phyloP scores from a whole-genome alignment of 2,329 filamentous ascomycete species.

The Penicillium sp. region DNA sequence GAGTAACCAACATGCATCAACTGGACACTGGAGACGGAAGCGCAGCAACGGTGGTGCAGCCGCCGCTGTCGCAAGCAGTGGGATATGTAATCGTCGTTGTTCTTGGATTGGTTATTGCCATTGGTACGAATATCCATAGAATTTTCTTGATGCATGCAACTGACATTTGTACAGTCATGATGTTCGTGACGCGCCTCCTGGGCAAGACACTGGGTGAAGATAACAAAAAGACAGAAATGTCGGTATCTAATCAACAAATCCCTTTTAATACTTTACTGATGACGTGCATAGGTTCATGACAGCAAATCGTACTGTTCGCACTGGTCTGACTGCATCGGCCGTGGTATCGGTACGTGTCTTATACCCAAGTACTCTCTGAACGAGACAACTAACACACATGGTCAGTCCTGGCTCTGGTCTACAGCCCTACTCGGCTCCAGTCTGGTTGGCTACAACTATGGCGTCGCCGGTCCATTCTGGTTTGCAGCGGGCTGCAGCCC shows the following conservation, averaged over 20 bases:
- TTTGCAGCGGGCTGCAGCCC: conserved; percentile 54
- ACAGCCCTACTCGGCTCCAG: conserved; percentile 51
- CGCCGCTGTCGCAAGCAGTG: conserved; percentile 36
- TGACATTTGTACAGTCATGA: conserved; percentile 36
- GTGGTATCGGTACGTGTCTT: no score
- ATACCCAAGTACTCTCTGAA: no score
- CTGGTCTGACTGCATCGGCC: conserved; percentile 44
- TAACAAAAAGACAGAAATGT: conserved; percentile 53
- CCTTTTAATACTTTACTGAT: no score
- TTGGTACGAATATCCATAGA: conserved; percentile 23
- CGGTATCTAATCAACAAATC: not conserved
- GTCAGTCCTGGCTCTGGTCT: conserved; percentile 51
- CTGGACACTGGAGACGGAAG: conserved; percentile 17
- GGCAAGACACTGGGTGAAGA: conserved; percentile 50
- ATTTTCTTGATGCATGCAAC: not conserved
- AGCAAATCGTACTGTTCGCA: conserved; percentile 49
- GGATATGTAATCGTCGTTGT: conserved; percentile 44
- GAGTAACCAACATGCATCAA: not conserved
- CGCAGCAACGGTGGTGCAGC: conserved; percentile 21
- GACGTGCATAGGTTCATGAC: no score
- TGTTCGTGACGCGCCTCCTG: conserved; percentile 44
- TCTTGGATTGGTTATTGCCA: conserved; percentile 38
- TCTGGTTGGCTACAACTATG: conserved; percentile 53
- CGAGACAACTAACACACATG: not conserved
- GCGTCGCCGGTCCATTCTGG: conserved; percentile 55